These are phyloP conservation scores for Chamaenerion angustifolium DNA, from an alignment of 345 rosid genomes.

Conservation along the genomic window DNA sequence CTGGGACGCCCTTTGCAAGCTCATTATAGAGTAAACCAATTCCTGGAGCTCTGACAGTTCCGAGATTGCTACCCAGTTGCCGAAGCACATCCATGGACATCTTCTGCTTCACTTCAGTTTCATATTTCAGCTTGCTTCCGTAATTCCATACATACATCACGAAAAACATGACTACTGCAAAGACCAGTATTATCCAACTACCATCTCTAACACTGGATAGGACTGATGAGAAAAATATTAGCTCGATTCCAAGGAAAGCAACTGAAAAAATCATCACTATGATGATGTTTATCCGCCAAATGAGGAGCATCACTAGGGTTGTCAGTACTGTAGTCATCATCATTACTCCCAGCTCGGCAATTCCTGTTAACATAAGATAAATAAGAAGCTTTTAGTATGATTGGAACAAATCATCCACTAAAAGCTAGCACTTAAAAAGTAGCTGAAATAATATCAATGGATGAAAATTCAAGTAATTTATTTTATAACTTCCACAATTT, in stretches of 20 bases:
- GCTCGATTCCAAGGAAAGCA: slow-evolving; percentile 72
- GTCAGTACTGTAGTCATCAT: slow-evolving; percentile 92
- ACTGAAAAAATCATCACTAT: slow-evolving; percentile 51
- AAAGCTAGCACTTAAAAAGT: too few relatives aligned
- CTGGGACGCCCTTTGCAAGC: slow-evolving; percentile 86
- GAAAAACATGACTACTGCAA: slow-evolving; percentile 70
- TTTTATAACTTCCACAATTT: too few relatives aligned
- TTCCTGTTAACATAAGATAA: slow-evolving; percentile 30
- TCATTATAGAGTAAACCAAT: slow-evolving; percentile 93
- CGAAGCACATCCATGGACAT: slow-evolving; percentile 87
- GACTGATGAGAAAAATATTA: slow-evolving; percentile 79
- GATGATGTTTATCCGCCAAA: slow-evolving; percentile 92
- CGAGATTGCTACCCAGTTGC: slow-evolving; percentile 84
- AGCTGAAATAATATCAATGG: too few relatives aligned
- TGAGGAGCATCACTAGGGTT: slow-evolving; percentile 93
- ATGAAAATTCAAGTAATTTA: too few relatives aligned
- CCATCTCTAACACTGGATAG: slow-evolving; percentile 70
- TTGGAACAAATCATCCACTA: background rate
- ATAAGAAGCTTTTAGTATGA: background rate
- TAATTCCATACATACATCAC: slow-evolving; percentile 93
- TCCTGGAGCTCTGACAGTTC: slow-evolving; percentile 96
- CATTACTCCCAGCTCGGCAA: slow-evolving; percentile 98
- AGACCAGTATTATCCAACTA: slow-evolving; percentile 92
- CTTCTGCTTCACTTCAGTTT: slow-evolving; percentile 93
- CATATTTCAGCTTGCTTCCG: slow-evolving; percentile 93